phyloP scores from a whole-genome alignment of 225 moss, liverwort and hornwort genomes.

The Marchantia paleacea region DNA sequence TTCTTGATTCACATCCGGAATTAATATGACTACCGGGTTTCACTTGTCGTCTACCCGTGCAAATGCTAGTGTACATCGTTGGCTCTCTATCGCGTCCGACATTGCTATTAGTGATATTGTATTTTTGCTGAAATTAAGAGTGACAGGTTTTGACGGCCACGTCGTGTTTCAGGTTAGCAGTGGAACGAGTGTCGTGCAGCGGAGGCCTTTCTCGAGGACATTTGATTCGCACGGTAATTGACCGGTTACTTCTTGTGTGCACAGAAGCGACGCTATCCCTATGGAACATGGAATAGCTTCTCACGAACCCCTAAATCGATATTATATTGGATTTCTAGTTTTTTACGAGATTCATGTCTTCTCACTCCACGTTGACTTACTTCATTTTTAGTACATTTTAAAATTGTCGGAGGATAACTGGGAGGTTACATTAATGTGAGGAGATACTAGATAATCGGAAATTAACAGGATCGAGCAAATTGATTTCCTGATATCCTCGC shows the following conservation, averaged over 20 bases:
- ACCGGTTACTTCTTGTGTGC: no score
- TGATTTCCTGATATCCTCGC: no score
- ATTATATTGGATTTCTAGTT: neutral
- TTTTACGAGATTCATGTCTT: neutral
- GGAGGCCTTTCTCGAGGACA: conserved; percentile 14
- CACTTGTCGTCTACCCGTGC: no score
- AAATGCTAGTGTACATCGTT: no score
- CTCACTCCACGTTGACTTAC: neutral
- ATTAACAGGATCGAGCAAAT: no score
- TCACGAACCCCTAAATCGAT: neutral
- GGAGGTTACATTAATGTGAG: no score
- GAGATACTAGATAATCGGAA: no score
- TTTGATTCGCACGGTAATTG: conserved; percentile 12
- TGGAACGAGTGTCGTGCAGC: neutral
- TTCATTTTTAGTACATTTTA: neutral
- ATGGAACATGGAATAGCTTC: neutral
- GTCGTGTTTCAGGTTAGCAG: neutral
- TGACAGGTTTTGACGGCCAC: neutral
- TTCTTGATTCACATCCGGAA: neutral
- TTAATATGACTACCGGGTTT: no score
- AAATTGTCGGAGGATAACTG: no score
- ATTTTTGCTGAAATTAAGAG: neutral
- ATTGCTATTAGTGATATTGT: neutral
- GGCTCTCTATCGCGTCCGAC: neutral
- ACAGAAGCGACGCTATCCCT: neutral